Evolutionary conservation across 495 filamentous ascomycete species (phyloP).

Genomic region (Penicillium dipodomyicola): DNA sequence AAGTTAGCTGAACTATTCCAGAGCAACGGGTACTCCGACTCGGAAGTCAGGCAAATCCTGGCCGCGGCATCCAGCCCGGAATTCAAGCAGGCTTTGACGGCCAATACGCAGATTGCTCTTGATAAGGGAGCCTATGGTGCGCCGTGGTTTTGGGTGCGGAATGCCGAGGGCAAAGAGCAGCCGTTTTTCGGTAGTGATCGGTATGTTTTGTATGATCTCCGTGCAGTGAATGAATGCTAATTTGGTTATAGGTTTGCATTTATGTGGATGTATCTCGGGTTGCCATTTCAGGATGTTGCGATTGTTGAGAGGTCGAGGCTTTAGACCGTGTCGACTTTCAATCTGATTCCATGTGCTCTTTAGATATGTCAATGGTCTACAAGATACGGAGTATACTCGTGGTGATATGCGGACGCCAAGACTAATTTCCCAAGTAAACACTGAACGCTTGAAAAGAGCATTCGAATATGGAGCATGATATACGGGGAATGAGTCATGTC

Average conservation of each 20-base stretch:
- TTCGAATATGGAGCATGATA: no score
- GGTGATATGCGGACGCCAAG: no score
- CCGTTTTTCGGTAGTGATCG: slow-evolving; percentile 79
- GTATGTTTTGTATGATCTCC: slow-evolving; percentile 34
- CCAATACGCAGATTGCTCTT: slow-evolving; percentile 56
- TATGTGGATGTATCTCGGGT: slow-evolving; percentile 41
- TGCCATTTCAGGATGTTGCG: slow-evolving; percentile 37
- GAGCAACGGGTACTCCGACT: slow-evolving; percentile 32
- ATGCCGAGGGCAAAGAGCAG: slow-evolving; percentile 55
- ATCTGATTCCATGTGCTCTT: no score
- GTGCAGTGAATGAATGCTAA: slow-evolving; percentile 11
- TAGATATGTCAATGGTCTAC: no score
- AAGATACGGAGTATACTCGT: no score
- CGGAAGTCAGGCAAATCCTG: slow-evolving; percentile 53
- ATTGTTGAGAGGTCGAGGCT: slow-evolving; percentile 25
- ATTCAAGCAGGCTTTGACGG: slow-evolving; percentile 58
- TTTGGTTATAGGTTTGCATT: slow-evolving; percentile 29
- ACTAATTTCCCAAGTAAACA: no score
- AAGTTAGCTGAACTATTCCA: slow-evolving; percentile 35
- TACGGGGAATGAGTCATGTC: no score
- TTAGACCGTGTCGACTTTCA: not conserved
- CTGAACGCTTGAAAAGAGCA: no score
- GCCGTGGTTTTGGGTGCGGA: slow-evolving; percentile 73
- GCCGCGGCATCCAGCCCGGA: slow-evolving; percentile 43
- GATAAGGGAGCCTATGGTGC: slow-evolving; percentile 68